Evolutionary conservation across 2,329 filamentous ascomycete species (phyloP), one percentile per base, ranked within the genome.

Genomic region (Exophiala alcalophila): DNA sequence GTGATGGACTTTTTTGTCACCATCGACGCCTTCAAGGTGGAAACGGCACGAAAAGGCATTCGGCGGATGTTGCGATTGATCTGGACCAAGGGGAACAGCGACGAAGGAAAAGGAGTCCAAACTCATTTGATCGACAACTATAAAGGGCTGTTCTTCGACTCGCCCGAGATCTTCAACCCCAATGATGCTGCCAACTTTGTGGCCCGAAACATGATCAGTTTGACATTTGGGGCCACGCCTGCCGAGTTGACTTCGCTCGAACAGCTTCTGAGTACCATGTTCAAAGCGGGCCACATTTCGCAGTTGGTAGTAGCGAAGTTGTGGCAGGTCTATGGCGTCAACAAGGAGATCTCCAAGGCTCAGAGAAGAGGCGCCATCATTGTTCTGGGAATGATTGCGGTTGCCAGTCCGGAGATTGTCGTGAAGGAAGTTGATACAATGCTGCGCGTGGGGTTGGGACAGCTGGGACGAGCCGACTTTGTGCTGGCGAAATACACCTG

Each of bases 21-120:
- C 30, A 84, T 92, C 30, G 90, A 98, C 63, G 91, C 90, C 4
- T 97, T 97, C 74, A 92, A 94, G 64, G 84, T 98, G 45, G 86
- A 96, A 63, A 87, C 92, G 55, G 89, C 94, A 60, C 90, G 94
- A 64, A 70, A 84, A 26, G 92, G 94, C 44, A 97, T 98, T 59
- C 80, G 91, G 46, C 84, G 89, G 44, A 98, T 98, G 92, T 75
- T 98, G 51, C 83, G 91, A 39, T 74, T 98, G 14, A 98, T 98
- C 64, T 98, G 92, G 92, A 98, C 92, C 52, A 98, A 98, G 68
- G 91, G 92, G 56, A 98, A 97, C 67, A 97, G 89, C 58, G 92
- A 98, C 59, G 94, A 98, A 72, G 92, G 94, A 58, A 98, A 97
- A 68, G 92, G 92, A 42, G 90, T 98, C 2, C 94, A 98, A 62